Percentiles rank a stretch among this genome's conserved stretches.
Evolutionary conservation across 2,329 filamentous ascomycete species (phyloP).

Genomic region (Xylaria sp.): DNA sequence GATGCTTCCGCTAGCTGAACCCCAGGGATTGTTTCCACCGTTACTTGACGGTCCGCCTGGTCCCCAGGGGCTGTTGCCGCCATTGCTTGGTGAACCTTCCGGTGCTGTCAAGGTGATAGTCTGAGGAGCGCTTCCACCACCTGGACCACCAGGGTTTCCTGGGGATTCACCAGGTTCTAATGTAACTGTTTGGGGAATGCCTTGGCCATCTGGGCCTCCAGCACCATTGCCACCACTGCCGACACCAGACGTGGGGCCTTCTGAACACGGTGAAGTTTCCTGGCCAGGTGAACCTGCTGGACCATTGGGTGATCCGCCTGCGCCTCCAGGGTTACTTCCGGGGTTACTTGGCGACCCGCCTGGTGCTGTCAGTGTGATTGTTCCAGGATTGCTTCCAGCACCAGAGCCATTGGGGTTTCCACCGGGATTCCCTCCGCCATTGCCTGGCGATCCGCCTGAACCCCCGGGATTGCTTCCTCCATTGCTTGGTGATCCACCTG

Average conservation of each 20-base stretch:
- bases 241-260: background rate
- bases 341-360: slow-evolving; percentile 9
- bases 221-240: background rate
- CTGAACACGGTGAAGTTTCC: background rate
- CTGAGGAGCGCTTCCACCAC: slow-evolving; percentile 12
- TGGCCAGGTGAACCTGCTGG: background rate
- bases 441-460: slow-evolving; percentile 13
- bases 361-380: slow-evolving; percentile 22
- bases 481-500: slow-evolving; percentile 17
- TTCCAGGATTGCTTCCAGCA: slow-evolving; percentile 13
- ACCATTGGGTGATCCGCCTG: slow-evolving; percentile 10
- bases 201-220: background rate
- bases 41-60: too few species aligned
- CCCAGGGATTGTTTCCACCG: too few species aligned
- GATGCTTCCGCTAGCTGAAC: background rate
- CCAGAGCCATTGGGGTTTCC: slow-evolving; percentile 1
- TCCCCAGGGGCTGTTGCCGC: slow-evolving; percentile 9
- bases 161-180: background rate
- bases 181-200: background rate
- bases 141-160: slow-evolving; percentile 2
- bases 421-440: slow-evolving; percentile 4
- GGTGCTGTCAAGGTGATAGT: slow-evolving; percentile 20
- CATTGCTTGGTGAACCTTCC: slow-evolving; percentile 9
- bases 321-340: slow-evolving; percentile 9
- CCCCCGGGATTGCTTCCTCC: slow-evolving; percentile 10